Percentiles rank a stretch among this genome's conserved stretches.
Evolutionary conservation across 768 basidiomycete genomes (phyloP).

Genomic region (Amanita rubescens): DNA sequence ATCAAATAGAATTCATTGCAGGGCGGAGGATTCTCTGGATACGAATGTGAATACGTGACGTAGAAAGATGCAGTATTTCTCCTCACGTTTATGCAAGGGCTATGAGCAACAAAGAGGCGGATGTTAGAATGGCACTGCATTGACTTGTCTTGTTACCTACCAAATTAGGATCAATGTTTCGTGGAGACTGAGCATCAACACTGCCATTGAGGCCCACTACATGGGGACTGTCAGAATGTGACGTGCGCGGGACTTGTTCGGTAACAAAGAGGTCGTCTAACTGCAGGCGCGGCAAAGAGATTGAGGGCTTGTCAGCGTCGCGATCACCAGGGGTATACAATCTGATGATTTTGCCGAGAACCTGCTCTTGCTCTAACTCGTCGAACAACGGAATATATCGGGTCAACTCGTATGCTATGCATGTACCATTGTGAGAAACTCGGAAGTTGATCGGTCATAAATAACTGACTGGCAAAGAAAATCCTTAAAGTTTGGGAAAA

Average conservation of each 20-base stretch:
- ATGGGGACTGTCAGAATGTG: slow-evolving; percentile 30
- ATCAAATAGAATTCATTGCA: slow-evolving; percentile 84
- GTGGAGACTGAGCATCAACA: slow-evolving; percentile 57
- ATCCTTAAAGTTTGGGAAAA: slow-evolving; percentile 71
- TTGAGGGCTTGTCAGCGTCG: slow-evolving; percentile 36
- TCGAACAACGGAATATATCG: slow-evolving; percentile 50
- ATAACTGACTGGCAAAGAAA: slow-evolving; percentile 57
- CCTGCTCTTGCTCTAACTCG: slow-evolving; percentile 50
- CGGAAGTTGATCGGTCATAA: not conserved
- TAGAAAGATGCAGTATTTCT: slow-evolving; percentile 2
- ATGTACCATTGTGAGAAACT: not conserved
- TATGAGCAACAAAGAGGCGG: slow-evolving; percentile 20
- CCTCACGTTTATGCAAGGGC: slow-evolving; percentile 75
- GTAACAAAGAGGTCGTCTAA: slow-evolving; percentile 44
- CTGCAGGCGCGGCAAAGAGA: slow-evolving; percentile 45
- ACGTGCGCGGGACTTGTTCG: slow-evolving; percentile 27
- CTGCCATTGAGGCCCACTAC: not conserved
- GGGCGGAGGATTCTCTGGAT: slow-evolving; percentile 69
- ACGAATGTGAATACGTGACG: not conserved
- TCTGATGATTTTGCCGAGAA: slow-evolving; percentile 59
- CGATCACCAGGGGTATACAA: slow-evolving; percentile 42
- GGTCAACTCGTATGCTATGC: slow-evolving; percentile 1
- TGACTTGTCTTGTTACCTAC: slow-evolving; percentile 27
- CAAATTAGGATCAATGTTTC: slow-evolving; percentile 55
- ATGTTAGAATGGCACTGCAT: slow-evolving; percentile 5